phyloP scores from a whole-genome alignment of 345 rosid genomes.

The Nephelium lappaceum region DNA sequence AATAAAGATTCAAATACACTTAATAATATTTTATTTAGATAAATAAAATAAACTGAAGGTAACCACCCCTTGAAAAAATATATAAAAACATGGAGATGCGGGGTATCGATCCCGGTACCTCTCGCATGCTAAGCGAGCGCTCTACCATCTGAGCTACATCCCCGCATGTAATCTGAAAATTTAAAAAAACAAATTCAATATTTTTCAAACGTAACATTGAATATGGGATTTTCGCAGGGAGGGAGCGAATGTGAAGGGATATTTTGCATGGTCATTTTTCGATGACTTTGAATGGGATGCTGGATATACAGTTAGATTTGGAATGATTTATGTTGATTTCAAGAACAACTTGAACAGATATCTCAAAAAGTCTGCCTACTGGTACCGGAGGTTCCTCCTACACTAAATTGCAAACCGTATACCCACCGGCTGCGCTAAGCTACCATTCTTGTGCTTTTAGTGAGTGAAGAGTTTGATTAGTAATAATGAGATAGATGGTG shows the following conservation, averaged over 20 bases:
- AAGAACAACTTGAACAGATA: constrained; percentile 40
- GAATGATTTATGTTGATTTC: constrained; percentile 43
- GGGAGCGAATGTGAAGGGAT: constrained; percentile 25
- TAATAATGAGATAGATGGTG: background rate
- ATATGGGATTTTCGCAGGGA: constrained; percentile 27
- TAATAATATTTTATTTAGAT: too few species aligned
- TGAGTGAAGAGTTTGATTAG: background rate
- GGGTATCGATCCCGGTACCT: constrained; percentile 87
- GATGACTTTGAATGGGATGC: constrained; percentile 49
- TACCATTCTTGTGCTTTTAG: background rate
- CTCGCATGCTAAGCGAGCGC: constrained; percentile 94
- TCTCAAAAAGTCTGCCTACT: constrained; percentile 44
- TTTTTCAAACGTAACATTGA: background rate
- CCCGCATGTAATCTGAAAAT: too few species aligned
- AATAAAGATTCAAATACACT: too few species aligned
- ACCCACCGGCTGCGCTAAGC: too few species aligned
- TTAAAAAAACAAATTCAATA: too few species aligned
- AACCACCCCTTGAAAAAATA: too few species aligned
- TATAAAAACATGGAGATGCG: constrained; percentile 25
- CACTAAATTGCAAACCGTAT: background rate
- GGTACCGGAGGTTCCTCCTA: constrained; percentile 40
- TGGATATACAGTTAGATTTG: constrained; percentile 47
- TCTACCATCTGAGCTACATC: constrained; percentile 89
- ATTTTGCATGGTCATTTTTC: constrained; percentile 38
- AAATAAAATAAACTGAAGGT: too few species aligned